phyloP scores from a whole-genome alignment of 1,284 basidiomycete species.

The Fistulina hepatica region DNA sequence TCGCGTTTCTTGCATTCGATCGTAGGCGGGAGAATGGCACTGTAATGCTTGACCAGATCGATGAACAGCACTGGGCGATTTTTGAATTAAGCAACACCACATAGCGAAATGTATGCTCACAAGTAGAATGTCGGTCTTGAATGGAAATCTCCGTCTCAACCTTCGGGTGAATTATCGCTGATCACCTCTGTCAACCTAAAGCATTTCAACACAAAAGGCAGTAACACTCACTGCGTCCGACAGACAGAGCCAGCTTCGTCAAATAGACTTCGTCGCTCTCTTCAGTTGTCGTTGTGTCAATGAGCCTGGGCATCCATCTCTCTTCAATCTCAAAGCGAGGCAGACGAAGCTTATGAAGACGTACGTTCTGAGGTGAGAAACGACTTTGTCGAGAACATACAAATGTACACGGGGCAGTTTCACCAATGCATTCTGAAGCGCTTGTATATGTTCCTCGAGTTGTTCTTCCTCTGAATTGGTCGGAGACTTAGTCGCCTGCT shows the following conservation, averaged over 20 bases:
- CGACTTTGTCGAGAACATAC: conserved; percentile 69
- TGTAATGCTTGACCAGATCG: conserved; percentile 75
- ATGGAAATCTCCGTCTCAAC: conserved; percentile 73
- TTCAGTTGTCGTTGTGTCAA: conserved; percentile 56
- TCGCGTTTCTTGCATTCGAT: conserved; percentile 79
- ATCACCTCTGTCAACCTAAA: conserved; percentile 4
- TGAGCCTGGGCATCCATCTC: conserved; percentile 36
- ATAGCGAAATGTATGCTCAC: conserved; percentile 30
- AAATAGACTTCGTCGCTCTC: conserved; percentile 70
- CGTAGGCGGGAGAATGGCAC: conserved; percentile 67
- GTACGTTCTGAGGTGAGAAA: conserved; percentile 69
- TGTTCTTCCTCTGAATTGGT: conserved; percentile 40
- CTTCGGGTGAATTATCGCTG: conserved; percentile 77
- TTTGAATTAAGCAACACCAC: background rate
- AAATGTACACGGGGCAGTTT: conserved; percentile 75
- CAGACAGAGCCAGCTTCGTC: conserved; percentile 76
- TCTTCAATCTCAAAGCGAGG: background rate
- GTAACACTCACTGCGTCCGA: conserved; percentile 68
- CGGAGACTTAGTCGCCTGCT: conserved; percentile 46
- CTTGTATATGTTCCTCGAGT: conserved; percentile 50
- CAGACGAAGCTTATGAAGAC: conserved; percentile 18
- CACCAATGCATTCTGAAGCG: conserved; percentile 57
- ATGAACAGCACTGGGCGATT: conserved; percentile 55
- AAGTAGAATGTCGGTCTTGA: conserved; percentile 73
- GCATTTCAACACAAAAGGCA: background rate